Evolutionary conservation across 2,329 filamentous ascomycete genomes (phyloP).

Genomic region (Hypoxylon sp.): DNA sequence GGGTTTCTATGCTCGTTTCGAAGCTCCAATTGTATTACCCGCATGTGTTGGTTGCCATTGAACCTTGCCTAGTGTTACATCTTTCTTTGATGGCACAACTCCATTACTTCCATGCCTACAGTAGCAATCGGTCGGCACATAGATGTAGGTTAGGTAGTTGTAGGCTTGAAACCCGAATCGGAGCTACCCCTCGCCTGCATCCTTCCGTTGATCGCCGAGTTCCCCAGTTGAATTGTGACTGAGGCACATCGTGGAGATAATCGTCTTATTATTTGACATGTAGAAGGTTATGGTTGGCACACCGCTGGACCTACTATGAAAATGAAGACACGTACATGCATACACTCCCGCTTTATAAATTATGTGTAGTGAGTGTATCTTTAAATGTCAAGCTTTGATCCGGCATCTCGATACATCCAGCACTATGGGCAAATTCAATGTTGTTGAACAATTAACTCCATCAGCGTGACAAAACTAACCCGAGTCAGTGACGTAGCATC

Average conservation of each 20-base stretch:
- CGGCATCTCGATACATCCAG: conserved; percentile 27
- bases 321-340: conserved; percentile 25
- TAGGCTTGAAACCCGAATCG: conserved; percentile 32
- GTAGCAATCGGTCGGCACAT: conserved; percentile 17
- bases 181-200: conserved; percentile 43
- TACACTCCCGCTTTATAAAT: conserved; percentile 9
- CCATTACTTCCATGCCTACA: conserved; percentile 17
- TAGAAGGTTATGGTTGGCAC: conserved; percentile 16
- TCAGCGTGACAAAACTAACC: conserved; percentile 33
- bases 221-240: conserved; percentile 33
- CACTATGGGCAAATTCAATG: conserved; percentile 12
- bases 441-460: conserved; percentile 25
- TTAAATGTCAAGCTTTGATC: conserved; percentile 14
- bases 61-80: conserved; percentile 25
- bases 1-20: background rate
- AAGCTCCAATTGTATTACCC: conserved; percentile 25
- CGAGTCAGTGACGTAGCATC: conserved; percentile 40
- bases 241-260: conserved; percentile 29
- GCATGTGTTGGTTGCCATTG: conserved; percentile 35
- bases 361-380: background rate
- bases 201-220: conserved; percentile 37
- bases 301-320: conserved; percentile 24
- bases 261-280: conserved; percentile 14
- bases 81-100: conserved; percentile 23
- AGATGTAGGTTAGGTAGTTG: conserved; percentile 15